Base-by-base conservation (phyloP, 305 asterid species). In the Stenogyne calaminthoides region DNA sequence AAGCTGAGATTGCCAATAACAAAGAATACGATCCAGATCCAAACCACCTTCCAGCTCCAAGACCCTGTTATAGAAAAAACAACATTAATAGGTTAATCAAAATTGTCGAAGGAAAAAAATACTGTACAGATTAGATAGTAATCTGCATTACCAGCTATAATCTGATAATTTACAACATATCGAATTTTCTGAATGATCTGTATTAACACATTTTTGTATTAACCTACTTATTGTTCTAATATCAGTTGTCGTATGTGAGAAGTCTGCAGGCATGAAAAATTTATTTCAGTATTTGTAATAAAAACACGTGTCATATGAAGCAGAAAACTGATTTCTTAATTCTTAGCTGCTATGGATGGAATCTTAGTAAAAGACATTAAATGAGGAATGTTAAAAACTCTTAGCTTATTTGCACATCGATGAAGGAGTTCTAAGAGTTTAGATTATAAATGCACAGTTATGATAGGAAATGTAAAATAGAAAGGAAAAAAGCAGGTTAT, bases 21-120 rank as follows among this genome's bases (percentile, higher is more conserved):
- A 80, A 81, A 16, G 83, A 64, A 79, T 57, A 40, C 11, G 70
- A 72, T 29, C 60, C 59, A 7, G 54, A 46, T 36, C 83, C 78
- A 7, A 52, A 64, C 77, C 71, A 52, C 25, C 67, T 84, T 78
- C 82, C 84, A 69, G 67, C 80, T 74, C 66, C 74, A 64, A 85
- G 75, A 52, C 56, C 92, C 98, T 93, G 96, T 78, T 80, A 85
- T 68, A 22, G 66, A 65, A 36, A 64, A 15, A 36, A 60, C 52
- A 74, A 49, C 27, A 27, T 58, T 47, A 46, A 59, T 12, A 36
- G 10, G 44, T 75, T 44, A 19, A 59, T 34, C 14, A 11, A 34
- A 52, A 37, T 19, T 65, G 46, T 16, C 0, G 32, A 15, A 5
- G n/a, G 25, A 72, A 44, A 29, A 6, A 61, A 12, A 6, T 1